These are phyloP conservation scores for Candida nanaspora DNA, from an alignment of 805 yeast species.

Conservation along the genomic window DNA sequence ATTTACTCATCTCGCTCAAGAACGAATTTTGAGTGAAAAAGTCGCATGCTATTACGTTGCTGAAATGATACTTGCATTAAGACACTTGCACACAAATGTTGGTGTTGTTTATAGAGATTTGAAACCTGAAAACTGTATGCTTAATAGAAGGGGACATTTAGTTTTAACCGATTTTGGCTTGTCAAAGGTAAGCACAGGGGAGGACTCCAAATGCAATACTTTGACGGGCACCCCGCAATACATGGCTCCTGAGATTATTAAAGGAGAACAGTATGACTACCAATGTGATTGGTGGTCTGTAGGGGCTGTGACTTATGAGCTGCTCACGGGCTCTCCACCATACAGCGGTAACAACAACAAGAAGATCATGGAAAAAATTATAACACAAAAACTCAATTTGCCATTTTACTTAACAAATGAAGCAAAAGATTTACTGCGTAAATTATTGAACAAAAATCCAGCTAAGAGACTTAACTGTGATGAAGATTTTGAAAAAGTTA, in stretches of 20 bases:
- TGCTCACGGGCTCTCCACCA: conserved; percentile 83
- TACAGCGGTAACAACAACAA: conserved; percentile 79
- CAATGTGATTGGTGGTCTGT: conserved; percentile 90
- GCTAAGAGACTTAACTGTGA: conserved; percentile 55
- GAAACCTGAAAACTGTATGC: conserved; percentile 83
- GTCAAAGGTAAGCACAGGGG: conserved; percentile 37
- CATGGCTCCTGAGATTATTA: conserved; percentile 85
- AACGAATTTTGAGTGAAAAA: conserved; percentile 45
- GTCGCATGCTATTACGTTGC: conserved; percentile 74
- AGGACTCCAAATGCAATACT: conserved; percentile 38
- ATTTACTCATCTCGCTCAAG: conserved; percentile 51
- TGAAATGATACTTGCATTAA: conserved; percentile 70
- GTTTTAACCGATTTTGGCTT: conserved; percentile 84
- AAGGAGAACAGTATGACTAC: conserved; percentile 70
- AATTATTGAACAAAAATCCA: conserved; percentile 65
- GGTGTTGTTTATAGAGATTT: conserved; percentile 85
- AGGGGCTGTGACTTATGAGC: conserved; percentile 74
- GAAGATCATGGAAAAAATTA: conserved; percentile 67
- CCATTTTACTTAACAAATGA: conserved; percentile 76
- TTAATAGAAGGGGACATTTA: conserved; percentile 72
- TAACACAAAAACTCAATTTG: conserved; percentile 53
- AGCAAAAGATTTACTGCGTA: conserved; percentile 66
- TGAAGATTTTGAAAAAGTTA: conserved; percentile 44
- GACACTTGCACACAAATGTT: conserved; percentile 59
- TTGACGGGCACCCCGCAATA: conserved; percentile 76